Base-by-base conservation (phyloP, 768 basidiomycete genomes). In the Peribolospora baueri region DNA sequence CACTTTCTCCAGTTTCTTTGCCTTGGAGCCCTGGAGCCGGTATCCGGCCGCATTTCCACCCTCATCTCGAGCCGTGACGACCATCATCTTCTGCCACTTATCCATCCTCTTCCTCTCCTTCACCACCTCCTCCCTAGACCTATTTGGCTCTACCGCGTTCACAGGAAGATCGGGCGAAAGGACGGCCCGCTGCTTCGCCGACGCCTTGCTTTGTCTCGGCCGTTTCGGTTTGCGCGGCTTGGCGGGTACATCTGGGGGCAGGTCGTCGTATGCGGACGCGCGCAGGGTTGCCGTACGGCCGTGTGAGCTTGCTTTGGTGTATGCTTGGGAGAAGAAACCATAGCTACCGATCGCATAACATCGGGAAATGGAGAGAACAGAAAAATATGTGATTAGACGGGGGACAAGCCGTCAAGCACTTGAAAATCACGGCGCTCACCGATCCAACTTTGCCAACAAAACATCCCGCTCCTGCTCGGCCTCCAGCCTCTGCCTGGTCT, bases 51-150 rank as follows among this genome's bases (percentile, higher is more conserved):
- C 71, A 63, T 93, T 91, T 7, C 79, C 79, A 41, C 90, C 88
- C 7, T 68, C 64, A 64, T 87, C 84, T 42, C 82, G 76, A 51
- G 69, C 69, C 9, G 73, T 68, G 10, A 84, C 79, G 5, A 54
- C 54, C 61, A 72, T 67, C 91, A 97, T 97, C 47, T 80, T 75
- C n/a, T 76, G 77, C 91, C 91, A 95, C 68, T 97, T 97, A 36
- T 72, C 75, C 60, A 86, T 83, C n/a, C 91, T 74, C 5, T 73
- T 70, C 2, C 69, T 64, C 66, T 97, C 91, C 65, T 79, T 84
- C 48, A 60, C 63, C 46, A 48, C 52, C 48, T 72, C 68, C 5
- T 73, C 68, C 42, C 58, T 69, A 65, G 25, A 25, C 25, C 25
- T 25, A 25, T 48, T 59, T 54, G 42, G 50, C 46, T 14, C 49